Evolutionary conservation across 108 stramenopile genomes (phyloP), one percentile per base, ranked within the genome.

Genomic region (Aurantiochytrium sp.): DNA sequence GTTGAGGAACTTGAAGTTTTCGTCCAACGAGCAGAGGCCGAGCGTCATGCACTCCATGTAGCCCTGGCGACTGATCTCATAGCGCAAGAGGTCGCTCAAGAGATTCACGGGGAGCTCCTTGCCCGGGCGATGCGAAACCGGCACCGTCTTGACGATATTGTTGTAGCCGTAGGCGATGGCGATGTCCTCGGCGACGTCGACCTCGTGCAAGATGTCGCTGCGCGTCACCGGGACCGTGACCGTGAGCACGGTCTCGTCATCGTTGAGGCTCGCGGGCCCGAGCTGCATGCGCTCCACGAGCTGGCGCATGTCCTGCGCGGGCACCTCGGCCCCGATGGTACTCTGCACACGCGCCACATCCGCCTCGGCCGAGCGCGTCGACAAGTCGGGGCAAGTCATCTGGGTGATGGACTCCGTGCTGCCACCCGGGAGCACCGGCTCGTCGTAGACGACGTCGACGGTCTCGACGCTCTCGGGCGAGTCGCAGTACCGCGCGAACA

Each of bases 111-210:
- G 97, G 87, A 95, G 94, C 69, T 96, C 95, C 37, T 89, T 91
- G 21, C 96, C 97, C 31, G 95, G 95, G 31, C 96, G 95, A 73
- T 91, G 87, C 19, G 97, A 97, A 22, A 85, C 55, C 17, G 97
- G 97, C 4, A 99, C 92, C 37, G 89, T 94, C 89, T 52, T 96
- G 90, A 91, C 92, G 89, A 99, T 95, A 69, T 98, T 98, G 95
- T 99, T 99, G 95, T 97, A 99, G 10, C 99, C 99, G 89, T 95
- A 98, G 39, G 99, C 98, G 89, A 99, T 98, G 55, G 96, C 99
- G 65, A 99, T 94, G 90, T 99, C 99, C 92, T 99, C 99, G 55
- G 97, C 95, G 88, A 99, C 95, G 89, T 99, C 99, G 36, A 98
- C 97, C 4, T 97, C 94, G 87, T 99, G 99, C 39, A 99, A 88